Percentiles rank a stretch among this genome's conserved stretches.
Conservation (phyloP, 306 rosid genomes). For the Nissolia schottii region DNA sequence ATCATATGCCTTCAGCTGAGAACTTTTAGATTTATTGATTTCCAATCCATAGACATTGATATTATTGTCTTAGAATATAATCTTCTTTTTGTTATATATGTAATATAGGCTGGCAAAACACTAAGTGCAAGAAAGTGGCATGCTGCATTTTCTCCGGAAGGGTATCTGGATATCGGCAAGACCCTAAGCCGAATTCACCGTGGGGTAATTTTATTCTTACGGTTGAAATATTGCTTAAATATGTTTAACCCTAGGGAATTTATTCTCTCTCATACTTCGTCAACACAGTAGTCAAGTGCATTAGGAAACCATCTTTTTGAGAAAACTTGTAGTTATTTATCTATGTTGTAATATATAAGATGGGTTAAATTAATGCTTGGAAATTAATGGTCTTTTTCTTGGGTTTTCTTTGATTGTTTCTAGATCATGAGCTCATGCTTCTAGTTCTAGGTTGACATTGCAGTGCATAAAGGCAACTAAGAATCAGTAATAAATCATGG, state of each 20-base stretch:
- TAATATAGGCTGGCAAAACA: conserved; percentile 83
- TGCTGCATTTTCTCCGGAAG: conserved; percentile 88
- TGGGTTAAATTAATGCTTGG: background rate
- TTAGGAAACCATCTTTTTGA: background rate
- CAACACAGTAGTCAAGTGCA: background rate
- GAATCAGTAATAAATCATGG: too few relatives aligned
- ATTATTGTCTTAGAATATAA: background rate
- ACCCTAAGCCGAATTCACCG: conserved; percentile 79
- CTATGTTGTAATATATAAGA: background rate
- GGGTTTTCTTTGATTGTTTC: background rate
- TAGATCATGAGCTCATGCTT: background rate
- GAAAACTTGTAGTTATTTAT: background rate
- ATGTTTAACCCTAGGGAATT: conserved; percentile 1
- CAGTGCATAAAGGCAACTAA: background rate
- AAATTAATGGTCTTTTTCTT: background rate
- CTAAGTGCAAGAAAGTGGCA: conserved; percentile 89
- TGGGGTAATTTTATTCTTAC: conserved; percentile 55
- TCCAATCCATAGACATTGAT: background rate
- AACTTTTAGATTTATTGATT: background rate
- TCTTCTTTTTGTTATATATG: background rate
- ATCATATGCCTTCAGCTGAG: background rate
- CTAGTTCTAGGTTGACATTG: background rate
- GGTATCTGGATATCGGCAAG: conserved; percentile 76
- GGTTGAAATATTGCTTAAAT: conserved; percentile 10
- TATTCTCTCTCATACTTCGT: background rate